phyloP scores from a whole-genome alignment of 208 protist genomes.

The Ichthyophonus hoferi region DNA sequence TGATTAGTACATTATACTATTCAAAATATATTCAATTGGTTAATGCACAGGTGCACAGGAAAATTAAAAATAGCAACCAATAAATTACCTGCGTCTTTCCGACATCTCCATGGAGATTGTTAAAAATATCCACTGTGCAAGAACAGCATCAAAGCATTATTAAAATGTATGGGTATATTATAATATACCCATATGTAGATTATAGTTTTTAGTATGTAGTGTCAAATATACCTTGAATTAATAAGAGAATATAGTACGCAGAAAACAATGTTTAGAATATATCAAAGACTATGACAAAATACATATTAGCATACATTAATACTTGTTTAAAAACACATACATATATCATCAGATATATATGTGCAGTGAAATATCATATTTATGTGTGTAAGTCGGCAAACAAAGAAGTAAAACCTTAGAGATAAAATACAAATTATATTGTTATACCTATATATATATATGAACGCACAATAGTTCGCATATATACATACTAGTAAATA shows the following conservation, averaged over 20 bases:
- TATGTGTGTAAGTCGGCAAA: not conserved
- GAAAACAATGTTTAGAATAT: too few species aligned
- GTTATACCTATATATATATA: too few species aligned
- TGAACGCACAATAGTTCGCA: not conserved
- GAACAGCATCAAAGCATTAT: not conserved
- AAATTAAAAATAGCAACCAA: not conserved
- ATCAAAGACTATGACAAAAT: too few species aligned
- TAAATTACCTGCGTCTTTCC: constrained; percentile 9
- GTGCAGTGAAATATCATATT: not conserved
- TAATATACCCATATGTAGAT: not conserved
- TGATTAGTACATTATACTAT: not conserved
- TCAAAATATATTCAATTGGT: not conserved
- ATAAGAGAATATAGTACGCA: too few species aligned
- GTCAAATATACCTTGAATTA: too few species aligned
- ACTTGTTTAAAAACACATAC: too few species aligned
- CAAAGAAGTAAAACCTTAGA: not conserved
- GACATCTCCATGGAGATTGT: constrained; percentile 13
- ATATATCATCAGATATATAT: too few species aligned
- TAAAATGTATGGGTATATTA: not conserved
- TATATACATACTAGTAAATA: not conserved
- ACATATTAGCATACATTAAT: too few species aligned
- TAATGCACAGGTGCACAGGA: not conserved
- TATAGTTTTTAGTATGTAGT: not conserved
- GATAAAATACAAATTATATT: not conserved
- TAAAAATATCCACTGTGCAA: constrained; percentile 21